Evolutionary conservation across 202 grass and related monocot genomes (phyloP).

Genomic region (Zoysia matrella): DNA sequence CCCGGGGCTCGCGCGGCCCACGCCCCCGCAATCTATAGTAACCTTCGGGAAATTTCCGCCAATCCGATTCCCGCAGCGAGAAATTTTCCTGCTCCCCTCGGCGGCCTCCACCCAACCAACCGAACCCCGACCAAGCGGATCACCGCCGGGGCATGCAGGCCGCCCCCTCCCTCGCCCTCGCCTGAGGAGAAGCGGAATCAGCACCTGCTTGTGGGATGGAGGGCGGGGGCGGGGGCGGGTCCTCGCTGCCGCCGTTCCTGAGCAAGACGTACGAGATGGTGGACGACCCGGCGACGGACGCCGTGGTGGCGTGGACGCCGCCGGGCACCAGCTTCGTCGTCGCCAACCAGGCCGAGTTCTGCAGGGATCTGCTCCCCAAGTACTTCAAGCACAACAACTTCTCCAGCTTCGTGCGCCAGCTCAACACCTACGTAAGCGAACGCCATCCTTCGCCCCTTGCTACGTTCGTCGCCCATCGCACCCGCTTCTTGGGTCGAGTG

Average conservation of each 20-base stretch:
- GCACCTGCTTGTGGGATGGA: constrained; percentile 46
- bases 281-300: constrained; percentile 78
- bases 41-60: constrained; percentile 59
- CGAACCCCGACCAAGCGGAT: constrained; percentile 33
- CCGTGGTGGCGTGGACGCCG: constrained; percentile 76
- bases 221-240: constrained; percentile 47
- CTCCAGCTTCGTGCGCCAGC: too few species aligned
- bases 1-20: constrained; percentile 1
- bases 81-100: neutral
- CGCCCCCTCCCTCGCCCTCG: neutral
- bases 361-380: constrained; percentile 88
- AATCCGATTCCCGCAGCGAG: constrained; percentile 34
- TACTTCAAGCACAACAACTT: constrained; percentile 37
- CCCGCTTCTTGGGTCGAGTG: neutral
- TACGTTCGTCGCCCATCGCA: too few species aligned
- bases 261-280: constrained; percentile 99
- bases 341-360: constrained; percentile 69
- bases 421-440: too few species aligned
- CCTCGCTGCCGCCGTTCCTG: constrained; percentile 84
- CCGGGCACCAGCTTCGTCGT: constrained; percentile 78
- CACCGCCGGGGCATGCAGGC: constrained; percentile 30
- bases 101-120: constrained; percentile 42
- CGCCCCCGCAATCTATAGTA: neutral
- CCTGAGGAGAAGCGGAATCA: neutral
- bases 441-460: too few species aligned